A percentile compares a stretch with the other conserved stretches of the same genome.
Evolutionary conservation across 1,139 yeast species (phyloP).

Genomic region (Pichia sp.): DNA sequence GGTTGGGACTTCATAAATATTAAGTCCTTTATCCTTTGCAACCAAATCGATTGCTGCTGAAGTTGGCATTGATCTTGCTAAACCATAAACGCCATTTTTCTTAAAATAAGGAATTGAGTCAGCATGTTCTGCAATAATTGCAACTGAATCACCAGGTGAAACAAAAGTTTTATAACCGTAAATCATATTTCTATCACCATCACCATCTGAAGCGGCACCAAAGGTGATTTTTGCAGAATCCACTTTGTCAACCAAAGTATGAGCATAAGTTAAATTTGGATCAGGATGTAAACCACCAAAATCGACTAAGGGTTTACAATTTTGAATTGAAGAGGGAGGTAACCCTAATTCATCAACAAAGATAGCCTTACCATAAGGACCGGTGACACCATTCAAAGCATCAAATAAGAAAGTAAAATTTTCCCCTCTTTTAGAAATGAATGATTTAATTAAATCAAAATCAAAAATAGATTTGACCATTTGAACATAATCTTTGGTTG

Average conservation of each 20-base stretch:
- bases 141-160: slow-evolving; percentile 97
- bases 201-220: slow-evolving; percentile 99
- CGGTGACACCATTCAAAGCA: slow-evolving; percentile 92
- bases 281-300: slow-evolving; percentile 98
- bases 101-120: slow-evolving; percentile 80
- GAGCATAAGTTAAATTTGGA: slow-evolving; percentile 94
- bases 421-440: slow-evolving; percentile 47
- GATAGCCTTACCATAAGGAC: slow-evolving; percentile 86
- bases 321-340: slow-evolving; percentile 64
- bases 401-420: slow-evolving; percentile 77
- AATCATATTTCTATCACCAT: slow-evolving; percentile 98
- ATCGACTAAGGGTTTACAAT: slow-evolving; percentile 73
- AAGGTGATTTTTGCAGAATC: slow-evolving; percentile 76
- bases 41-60: slow-evolving; percentile 91
- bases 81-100: slow-evolving; percentile 79
- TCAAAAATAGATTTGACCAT: slow-evolving; percentile 86
- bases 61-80: slow-evolving; percentile 99
- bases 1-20: slow-evolving; percentile 92
- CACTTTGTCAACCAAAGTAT: slow-evolving; percentile 76
- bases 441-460: slow-evolving; percentile 69
- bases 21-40: slow-evolving; percentile 68
- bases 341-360: slow-evolving; percentile 82
- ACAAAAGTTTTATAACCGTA: slow-evolving; percentile 95
- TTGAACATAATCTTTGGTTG: slow-evolving; percentile 69
- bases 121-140: slow-evolving; percentile 93